Evolutionary conservation across 2,329 filamentous ascomycete genomes (phyloP), one percentile per base, ranked within the genome.

Genomic region (Aspergillus calidoustus): DNA sequence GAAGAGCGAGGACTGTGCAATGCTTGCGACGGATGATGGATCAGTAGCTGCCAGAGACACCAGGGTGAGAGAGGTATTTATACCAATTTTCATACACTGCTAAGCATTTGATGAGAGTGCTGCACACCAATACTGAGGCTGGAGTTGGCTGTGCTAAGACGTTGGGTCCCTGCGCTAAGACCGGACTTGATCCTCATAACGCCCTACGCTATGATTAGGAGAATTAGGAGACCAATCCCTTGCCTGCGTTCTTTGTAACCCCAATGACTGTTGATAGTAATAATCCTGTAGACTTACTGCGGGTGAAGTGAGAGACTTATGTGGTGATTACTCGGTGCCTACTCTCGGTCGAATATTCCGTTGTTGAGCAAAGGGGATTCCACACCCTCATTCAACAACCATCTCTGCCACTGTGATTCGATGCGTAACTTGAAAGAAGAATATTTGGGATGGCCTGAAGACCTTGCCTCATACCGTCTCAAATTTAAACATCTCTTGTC

Each of bases 391-490:
- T 28, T 28, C 25, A 28, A 28, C 6, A 28, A 28, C 25, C 25
- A 4, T 2, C 25, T 28, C 6, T 28, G 6, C 25, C 25, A 3
- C 25, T 2, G 25, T 7, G 6, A 28, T 28, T 3, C 25, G 25
- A 28, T 28, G 25, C 25, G 6, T 2, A 28, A 28, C 25, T 2
- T 2, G 2, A 28, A 28, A 28, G 25, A 4, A 28, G 25, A 28
- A 2, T 1, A 7, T 4, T 28, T 4, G 25, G 6, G 4, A 1
- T 28, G 6, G 25, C 6, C 2, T 1, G 6, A 28, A 28, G 25
- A 7, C 3, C 3, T 11, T 38, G 8, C 8, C 31, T 11, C 4
- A 7, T 38, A 38, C 3, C 4, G 1, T 15, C 9, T 3, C 31
- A 2, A 9, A 11, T 9, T 15, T 11, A 38, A 11, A 1, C 4